A percentile compares a stretch with the other conserved stretches of the same genome.
phyloP scores from a whole-genome alignment of 2,329 filamentous ascomycete species.

The Ilyonectria robusta region DNA sequence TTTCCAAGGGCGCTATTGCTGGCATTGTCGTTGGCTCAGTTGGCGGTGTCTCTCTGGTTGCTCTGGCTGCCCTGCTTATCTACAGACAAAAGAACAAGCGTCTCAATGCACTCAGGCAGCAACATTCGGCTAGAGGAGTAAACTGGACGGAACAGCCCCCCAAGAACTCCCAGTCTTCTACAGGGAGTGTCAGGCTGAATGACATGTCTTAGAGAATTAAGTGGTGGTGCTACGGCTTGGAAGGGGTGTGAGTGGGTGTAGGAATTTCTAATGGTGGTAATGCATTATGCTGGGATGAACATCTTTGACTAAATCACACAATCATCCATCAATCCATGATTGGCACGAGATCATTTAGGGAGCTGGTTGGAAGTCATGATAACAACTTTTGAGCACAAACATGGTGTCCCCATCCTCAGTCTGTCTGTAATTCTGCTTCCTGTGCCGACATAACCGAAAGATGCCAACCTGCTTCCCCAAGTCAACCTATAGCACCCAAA shows the following conservation, averaged over 20 bases:
- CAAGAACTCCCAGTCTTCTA: constrained; percentile 27
- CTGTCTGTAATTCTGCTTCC: not conserved
- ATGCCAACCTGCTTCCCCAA: not conserved
- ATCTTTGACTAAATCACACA: not conserved
- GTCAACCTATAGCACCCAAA: not conserved
- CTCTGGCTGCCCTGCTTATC: constrained; percentile 72
- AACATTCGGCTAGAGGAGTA: constrained; percentile 30
- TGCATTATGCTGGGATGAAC: constrained; percentile 17
- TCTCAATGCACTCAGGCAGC: constrained; percentile 16
- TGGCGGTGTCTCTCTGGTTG: constrained; percentile 72
- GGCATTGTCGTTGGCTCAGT: constrained; percentile 81
- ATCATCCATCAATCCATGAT: constrained; percentile 9
- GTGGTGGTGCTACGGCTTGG: not conserved
- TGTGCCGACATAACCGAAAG: not conserved
- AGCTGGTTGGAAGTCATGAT: not conserved
- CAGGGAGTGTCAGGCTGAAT: constrained; percentile 26
- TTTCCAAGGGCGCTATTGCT: constrained; percentile 80
- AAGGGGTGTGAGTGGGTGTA: not conserved
- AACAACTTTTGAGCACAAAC: not conserved
- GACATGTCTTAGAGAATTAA: constrained; percentile 3
- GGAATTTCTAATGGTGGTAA: constrained; percentile 9
- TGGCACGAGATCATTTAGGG: not conserved
- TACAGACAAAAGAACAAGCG: constrained; percentile 49
- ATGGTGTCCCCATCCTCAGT: not conserved
- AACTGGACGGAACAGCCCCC: constrained; percentile 28